Conservation (phyloP, 164 flowering plant genomes). For the Brasenia schreberi region DNA sequence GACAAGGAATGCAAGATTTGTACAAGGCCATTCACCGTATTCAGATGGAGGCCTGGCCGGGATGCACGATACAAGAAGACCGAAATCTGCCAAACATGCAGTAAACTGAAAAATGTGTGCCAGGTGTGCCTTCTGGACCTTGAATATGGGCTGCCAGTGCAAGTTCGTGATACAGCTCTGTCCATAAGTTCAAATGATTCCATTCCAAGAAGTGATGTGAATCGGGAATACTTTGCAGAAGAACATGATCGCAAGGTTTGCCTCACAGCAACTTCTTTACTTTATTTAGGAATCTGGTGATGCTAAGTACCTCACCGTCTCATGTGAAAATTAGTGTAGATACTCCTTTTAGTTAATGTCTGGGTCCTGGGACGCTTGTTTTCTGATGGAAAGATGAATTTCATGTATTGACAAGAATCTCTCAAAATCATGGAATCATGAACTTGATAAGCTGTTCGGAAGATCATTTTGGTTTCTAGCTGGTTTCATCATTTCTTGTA, state of each 20-base stretch:
- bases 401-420: no score
- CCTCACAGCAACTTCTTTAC: neutral
- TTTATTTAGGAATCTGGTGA: no score
- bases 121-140: constrained; percentile 95
- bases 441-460: no score
- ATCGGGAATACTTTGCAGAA: constrained; percentile 89
- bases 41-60: constrained; percentile 97
- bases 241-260: constrained; percentile 95
- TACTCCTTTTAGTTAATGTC: no score
- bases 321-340: no score
- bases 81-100: constrained; percentile 88
- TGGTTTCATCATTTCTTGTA: no score
- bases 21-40: constrained; percentile 87
- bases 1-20: constrained; percentile 97
- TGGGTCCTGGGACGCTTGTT: no score
- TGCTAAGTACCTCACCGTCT: no score
- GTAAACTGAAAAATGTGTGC: constrained; percentile 92
- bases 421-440: no score
- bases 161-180: constrained; percentile 91
- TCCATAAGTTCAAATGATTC: constrained; percentile 68
- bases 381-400: no score
- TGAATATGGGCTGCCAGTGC: constrained; percentile 94
- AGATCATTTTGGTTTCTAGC: no score
- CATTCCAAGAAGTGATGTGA: constrained; percentile 95
- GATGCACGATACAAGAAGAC: constrained; percentile 86